These are phyloP conservation scores for Kluyveromyces nonfermentans DNA, from an alignment of 805 yeast genomes.

Conservation along the genomic window DNA sequence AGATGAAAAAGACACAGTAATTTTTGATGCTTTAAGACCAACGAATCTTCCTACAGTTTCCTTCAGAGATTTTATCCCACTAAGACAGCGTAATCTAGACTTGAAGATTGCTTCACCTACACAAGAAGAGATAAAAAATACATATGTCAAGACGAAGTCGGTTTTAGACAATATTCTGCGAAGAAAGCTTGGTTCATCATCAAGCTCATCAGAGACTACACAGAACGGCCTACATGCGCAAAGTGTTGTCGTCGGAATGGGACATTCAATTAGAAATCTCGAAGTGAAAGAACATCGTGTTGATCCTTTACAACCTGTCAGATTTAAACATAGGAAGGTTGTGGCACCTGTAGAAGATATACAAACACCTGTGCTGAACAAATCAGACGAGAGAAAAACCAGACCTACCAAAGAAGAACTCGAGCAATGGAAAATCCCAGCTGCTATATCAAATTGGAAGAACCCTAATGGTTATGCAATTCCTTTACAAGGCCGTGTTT, in stretches of 20 bases:
- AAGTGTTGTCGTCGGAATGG: constrained; percentile 19
- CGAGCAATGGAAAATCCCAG: constrained; percentile 78
- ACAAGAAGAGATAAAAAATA: constrained; percentile 36
- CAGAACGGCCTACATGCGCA: constrained; percentile 9
- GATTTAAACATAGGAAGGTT: constrained; percentile 56
- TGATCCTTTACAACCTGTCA: constrained; percentile 85
- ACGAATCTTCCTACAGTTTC: constrained; percentile 30
- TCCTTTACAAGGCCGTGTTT: constrained; percentile 65
- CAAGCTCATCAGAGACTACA: constrained; percentile 24
- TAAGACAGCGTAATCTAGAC: constrained; percentile 38
- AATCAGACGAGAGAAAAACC: constrained; percentile 35
- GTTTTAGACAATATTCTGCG: constrained; percentile 45
- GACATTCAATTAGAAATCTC: constrained; percentile 37
- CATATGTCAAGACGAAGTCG: constrained; percentile 46
- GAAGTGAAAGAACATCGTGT: constrained; percentile 43
- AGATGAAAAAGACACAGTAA: constrained; percentile 1
- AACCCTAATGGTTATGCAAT: constrained; percentile 86
- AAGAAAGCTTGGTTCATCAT: constrained; percentile 23
- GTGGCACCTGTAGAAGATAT: constrained; percentile 47
- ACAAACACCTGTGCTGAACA: constrained; percentile 65
- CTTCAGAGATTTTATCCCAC: constrained; percentile 51
- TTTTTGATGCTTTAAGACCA: constrained; percentile 9
- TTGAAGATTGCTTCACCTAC: constrained; percentile 37
- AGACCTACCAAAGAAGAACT: constrained; percentile 62
- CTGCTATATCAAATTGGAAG: constrained; percentile 92